Conservation (phyloP, 1,139 yeast genomes). For the Candida mesenterica region DNA sequence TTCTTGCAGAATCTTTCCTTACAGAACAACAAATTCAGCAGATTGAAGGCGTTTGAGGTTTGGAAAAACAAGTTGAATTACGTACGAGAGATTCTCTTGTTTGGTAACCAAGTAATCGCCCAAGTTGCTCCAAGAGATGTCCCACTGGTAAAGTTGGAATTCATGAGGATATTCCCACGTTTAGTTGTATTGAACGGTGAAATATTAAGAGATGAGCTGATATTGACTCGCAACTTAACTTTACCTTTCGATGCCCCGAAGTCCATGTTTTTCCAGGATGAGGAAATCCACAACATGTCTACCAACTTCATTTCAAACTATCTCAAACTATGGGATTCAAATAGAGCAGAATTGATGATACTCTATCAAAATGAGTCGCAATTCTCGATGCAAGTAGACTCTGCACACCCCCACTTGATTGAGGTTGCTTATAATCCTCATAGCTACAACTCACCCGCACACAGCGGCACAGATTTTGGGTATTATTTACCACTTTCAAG, state of each 20-base stretch:
- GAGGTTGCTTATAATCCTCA: slow-evolving; percentile 14
- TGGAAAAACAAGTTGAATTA: slow-evolving; percentile 77
- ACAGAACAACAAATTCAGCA: slow-evolving; percentile 66
- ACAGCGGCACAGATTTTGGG: slow-evolving; percentile 51
- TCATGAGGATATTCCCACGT: slow-evolving; percentile 73
- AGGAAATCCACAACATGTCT: slow-evolving; percentile 67
- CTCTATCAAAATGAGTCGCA: slow-evolving; percentile 83
- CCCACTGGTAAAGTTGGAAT: slow-evolving; percentile 55
- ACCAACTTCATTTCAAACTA: slow-evolving; percentile 75
- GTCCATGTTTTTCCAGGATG: slow-evolving; percentile 73
- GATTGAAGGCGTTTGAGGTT: slow-evolving; percentile 59
- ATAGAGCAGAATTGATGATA: slow-evolving; percentile 65
- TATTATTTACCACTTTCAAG: slow-evolving; percentile 70
- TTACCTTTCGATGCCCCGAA: slow-evolving; percentile 51
- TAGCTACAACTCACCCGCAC: slow-evolving; percentile 10
- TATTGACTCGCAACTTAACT: slow-evolving; percentile 50
- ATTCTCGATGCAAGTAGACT: slow-evolving; percentile 67
- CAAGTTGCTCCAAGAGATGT: slow-evolving; percentile 28
- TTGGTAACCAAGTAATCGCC: slow-evolving; percentile 70
- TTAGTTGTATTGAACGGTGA: slow-evolving; percentile 78
- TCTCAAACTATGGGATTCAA: slow-evolving; percentile 77
- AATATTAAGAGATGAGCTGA: slow-evolving; percentile 68
- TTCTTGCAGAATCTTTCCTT: slow-evolving; percentile 72
- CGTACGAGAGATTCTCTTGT: slow-evolving; percentile 71
- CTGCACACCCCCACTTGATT: slow-evolving; percentile 52